Percentiles rank a stretch among this genome's conserved stretches.
phyloP scores from a whole-genome alignment of 2,329 filamentous ascomycete genomes.

The Cordyceps farinosa region DNA sequence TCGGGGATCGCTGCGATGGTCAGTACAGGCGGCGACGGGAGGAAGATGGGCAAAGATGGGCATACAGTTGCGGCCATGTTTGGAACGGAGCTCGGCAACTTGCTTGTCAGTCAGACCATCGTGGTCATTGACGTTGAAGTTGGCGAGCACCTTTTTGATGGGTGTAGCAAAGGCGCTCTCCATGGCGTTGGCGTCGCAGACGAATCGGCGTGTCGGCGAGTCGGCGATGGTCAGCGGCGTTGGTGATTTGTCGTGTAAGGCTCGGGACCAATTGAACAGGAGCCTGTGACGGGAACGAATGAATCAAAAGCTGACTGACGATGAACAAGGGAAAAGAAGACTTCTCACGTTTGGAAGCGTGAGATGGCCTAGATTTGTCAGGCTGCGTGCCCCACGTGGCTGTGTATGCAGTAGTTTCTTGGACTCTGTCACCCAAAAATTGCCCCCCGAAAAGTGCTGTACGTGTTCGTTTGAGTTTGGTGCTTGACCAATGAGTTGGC shows the following conservation, averaged over 20 bases:
- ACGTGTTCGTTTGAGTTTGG: conserved; percentile 27
- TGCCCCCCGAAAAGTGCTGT: conserved; percentile 23
- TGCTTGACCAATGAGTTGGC: background rate
- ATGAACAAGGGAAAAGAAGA: conserved; percentile 15
- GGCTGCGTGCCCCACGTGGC: conserved; percentile 18
- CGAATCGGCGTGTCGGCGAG: conserved; percentile 4
- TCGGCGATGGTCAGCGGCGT: background rate
- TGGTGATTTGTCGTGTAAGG: background rate
- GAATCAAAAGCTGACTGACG: conserved; percentile 11
- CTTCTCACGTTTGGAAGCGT: background rate
- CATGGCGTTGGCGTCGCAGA: conserved; percentile 42
- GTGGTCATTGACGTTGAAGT: conserved; percentile 53
- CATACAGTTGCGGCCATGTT: conserved; percentile 65
- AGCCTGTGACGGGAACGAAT: conserved; percentile 8
- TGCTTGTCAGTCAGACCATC: conserved; percentile 58
- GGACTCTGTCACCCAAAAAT: background rate
- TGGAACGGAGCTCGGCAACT: conserved; percentile 51
- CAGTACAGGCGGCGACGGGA: conserved; percentile 7
- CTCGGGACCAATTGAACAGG: conserved; percentile 10
- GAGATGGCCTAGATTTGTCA: conserved; percentile 17
- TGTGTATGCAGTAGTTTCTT: conserved; percentile 13
- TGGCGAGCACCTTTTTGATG: conserved; percentile 55
- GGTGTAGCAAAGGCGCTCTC: conserved; percentile 60
- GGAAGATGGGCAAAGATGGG: conserved; percentile 11
- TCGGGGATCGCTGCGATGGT: conserved; percentile 58